Evolutionary conservation across 768 basidiomycete species (phyloP), one percentile per base, ranked within the genome.

Genomic region (Russula brevipes): DNA sequence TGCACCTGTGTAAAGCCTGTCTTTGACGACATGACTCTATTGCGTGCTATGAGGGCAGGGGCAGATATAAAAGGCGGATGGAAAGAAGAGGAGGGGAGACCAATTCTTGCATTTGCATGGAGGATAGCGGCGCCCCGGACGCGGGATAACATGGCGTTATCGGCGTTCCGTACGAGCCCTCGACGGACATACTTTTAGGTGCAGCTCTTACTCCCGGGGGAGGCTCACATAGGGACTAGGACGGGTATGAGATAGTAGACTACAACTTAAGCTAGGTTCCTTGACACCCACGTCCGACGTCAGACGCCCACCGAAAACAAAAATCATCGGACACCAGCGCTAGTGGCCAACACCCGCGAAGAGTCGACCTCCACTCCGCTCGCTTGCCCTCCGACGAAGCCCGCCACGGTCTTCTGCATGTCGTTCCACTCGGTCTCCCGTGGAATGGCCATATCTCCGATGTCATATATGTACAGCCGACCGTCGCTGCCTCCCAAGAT

Each of bases 401-500:
- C 87, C 19, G 88, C 82, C 10, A 98, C 72, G 9, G 87, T 90
- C 79, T 89, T 89, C 73, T 96, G 92, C 79, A 98, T 74, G 66
- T 97, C 93, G 3, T 85, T 83, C 96, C 96, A 98, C 74, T 98
- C 96, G 5, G 84, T 81, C 75, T 98, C 96, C 61, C 91, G 78
- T 1, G 95, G 91, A 30, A 90, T 80, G 0, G 85, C 89, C 81
- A 91, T 85, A 70, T 98, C 94, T 11, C 94, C 93, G 65, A 98
- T 85, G 72, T 98, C 96, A 72, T 96, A 98, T 41, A 99, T 82
- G 74, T 97, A 96, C 63, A 99, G 76, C 66, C 83, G 85, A 14
- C 97, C 97, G 66, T 98, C 96, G 67, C 91, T 91, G 4, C 91
- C 90, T 36, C 96, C 97, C 35, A 98, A 74, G 1, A 90, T 96